phyloP scores from a whole-genome alignment of 163 green algal genomes.

The Trebouxiophyceae sp. region DNA sequence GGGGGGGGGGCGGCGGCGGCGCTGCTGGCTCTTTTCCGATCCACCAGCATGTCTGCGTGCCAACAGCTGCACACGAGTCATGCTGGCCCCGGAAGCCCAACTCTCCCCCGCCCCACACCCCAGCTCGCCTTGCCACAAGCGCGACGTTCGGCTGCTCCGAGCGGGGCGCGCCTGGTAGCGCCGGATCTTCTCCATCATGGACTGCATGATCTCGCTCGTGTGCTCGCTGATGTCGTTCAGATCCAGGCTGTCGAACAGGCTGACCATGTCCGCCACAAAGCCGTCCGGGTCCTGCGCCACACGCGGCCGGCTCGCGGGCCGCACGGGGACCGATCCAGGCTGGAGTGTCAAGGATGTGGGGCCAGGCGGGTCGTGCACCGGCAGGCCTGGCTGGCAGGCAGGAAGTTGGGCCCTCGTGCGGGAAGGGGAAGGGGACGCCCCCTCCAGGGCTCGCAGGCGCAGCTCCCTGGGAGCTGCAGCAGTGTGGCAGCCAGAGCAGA shows the following conservation, averaged over 20 bases:
- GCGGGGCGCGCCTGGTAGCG: conserved; percentile 44
- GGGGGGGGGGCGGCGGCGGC: too few relatives aligned
- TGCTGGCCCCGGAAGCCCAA: not conserved
- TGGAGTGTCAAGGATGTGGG: not conserved
- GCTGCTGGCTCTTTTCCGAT: not conserved
- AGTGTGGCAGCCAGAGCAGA: too few relatives aligned
- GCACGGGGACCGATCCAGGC: too few relatives aligned
- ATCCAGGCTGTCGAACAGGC: conserved; percentile 68
- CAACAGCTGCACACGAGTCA: not conserved
- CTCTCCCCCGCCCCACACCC: too few relatives aligned
- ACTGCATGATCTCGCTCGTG: conserved; percentile 69
- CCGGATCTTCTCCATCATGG: conserved; percentile 76
- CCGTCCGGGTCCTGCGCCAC: conserved; percentile 38
- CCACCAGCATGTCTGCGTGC: not conserved
- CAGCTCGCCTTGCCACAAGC: too few relatives aligned
- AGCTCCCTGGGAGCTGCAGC: too few relatives aligned
- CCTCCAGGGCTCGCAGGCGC: too few relatives aligned
- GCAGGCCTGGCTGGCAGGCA: not conserved
- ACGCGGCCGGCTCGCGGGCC: too few relatives aligned
- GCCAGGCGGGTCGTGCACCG: not conserved
- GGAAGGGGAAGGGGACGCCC: too few relatives aligned
- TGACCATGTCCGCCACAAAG: conserved; percentile 61
- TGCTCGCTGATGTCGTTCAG: conserved; percentile 54
- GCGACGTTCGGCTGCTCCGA: too few relatives aligned
- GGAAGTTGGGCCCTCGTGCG: too few relatives aligned